phyloP scores from a whole-genome alignment of 2,329 filamentous ascomycete genomes.

The Colletotrichum karsti region DNA sequence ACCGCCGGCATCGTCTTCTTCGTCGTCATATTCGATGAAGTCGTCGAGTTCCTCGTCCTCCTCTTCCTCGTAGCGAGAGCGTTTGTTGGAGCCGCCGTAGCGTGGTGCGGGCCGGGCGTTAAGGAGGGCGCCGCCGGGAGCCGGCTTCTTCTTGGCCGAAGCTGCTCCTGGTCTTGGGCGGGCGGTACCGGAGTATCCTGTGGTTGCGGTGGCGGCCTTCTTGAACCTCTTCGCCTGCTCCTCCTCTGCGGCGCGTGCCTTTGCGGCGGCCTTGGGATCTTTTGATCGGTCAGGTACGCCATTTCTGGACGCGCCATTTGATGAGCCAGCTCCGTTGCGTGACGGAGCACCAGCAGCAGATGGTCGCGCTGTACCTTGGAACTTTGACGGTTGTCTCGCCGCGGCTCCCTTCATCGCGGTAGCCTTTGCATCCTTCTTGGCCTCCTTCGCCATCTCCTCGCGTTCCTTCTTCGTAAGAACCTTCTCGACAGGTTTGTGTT shows the following conservation, averaged over 20 bases:
- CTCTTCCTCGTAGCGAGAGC: slow-evolving; percentile 61
- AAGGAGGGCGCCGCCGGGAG: slow-evolving; percentile 51
- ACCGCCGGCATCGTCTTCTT: slow-evolving; percentile 42
- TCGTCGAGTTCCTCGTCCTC: slow-evolving; percentile 71
- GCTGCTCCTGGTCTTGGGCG: slow-evolving; percentile 60
- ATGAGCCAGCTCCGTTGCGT: neutral
- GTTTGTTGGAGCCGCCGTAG: slow-evolving; percentile 37
- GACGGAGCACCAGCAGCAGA: neutral
- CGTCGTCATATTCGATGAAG: slow-evolving; percentile 69
- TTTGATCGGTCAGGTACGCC: slow-evolving; percentile 16
- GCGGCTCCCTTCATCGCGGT: slow-evolving; percentile 4
- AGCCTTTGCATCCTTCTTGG: slow-evolving; percentile 33
- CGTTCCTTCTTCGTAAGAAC: slow-evolving; percentile 65
- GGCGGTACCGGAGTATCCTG: slow-evolving; percentile 72
- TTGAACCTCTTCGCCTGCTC: slow-evolving; percentile 66
- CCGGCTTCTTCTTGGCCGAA: slow-evolving; percentile 40
- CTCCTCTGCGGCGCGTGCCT: slow-evolving; percentile 34
- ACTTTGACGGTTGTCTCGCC: slow-evolving; percentile 11
- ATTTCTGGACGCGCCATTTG: slow-evolving; percentile 34
- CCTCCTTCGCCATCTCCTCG: slow-evolving; percentile 53
- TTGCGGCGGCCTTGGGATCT: slow-evolving; percentile 35
- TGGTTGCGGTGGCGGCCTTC: slow-evolving; percentile 69
- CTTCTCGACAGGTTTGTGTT: slow-evolving; percentile 78
- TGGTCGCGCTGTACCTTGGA: slow-evolving; percentile 13
- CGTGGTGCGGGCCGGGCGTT: slow-evolving; percentile 33